These are phyloP conservation scores for Penicillium samsonianum DNA, from an alignment of 495 filamentous ascomycete genomes.

Conservation along the genomic window DNA sequence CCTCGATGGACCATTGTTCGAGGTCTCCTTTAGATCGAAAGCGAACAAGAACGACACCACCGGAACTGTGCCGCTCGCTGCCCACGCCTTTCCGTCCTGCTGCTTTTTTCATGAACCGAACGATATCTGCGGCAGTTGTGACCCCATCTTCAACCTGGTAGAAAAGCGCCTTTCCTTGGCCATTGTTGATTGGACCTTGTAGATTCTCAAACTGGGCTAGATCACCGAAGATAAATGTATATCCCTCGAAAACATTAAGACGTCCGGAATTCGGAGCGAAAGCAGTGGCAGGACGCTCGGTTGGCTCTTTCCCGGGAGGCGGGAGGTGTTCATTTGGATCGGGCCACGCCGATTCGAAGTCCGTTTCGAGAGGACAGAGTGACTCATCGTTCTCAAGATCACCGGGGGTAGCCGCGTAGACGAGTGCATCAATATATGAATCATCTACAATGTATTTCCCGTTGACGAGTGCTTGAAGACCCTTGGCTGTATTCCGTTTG, in stretches of 20 bases:
- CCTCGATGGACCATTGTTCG: constrained; percentile 68
- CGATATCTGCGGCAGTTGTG: constrained; percentile 74
- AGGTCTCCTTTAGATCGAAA: constrained; percentile 63
- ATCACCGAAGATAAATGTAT: constrained; percentile 87
- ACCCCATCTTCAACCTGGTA: constrained; percentile 60
- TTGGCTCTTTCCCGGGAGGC: constrained; percentile 71
- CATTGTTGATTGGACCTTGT: constrained; percentile 69
- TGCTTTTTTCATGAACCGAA: constrained; percentile 71
- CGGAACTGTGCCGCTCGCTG: constrained; percentile 60
- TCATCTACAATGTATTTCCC: constrained; percentile 78
- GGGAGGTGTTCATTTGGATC: constrained; percentile 70
- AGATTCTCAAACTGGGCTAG: constrained; percentile 76
- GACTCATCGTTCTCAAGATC: constrained; percentile 54
- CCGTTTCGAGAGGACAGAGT: constrained; percentile 70
- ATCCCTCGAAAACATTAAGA: constrained; percentile 76
- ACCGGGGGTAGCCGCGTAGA: constrained; percentile 63
- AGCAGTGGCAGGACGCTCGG: constrained; percentile 57
- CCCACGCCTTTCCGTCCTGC: constrained; percentile 71
- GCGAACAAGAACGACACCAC: constrained; percentile 77
- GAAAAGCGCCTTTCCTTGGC: constrained; percentile 77
- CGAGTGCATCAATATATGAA: constrained; percentile 69
- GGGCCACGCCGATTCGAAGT: constrained; percentile 84
- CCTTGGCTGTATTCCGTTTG: constrained; percentile 87
- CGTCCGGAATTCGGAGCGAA: constrained; percentile 70
- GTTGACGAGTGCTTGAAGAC: constrained; percentile 84